A percentile compares a stretch with the other conserved stretches of the same genome.
Conservation (phyloP, 2,329 filamentous ascomycete genomes). For the Talaromyces sp. region DNA sequence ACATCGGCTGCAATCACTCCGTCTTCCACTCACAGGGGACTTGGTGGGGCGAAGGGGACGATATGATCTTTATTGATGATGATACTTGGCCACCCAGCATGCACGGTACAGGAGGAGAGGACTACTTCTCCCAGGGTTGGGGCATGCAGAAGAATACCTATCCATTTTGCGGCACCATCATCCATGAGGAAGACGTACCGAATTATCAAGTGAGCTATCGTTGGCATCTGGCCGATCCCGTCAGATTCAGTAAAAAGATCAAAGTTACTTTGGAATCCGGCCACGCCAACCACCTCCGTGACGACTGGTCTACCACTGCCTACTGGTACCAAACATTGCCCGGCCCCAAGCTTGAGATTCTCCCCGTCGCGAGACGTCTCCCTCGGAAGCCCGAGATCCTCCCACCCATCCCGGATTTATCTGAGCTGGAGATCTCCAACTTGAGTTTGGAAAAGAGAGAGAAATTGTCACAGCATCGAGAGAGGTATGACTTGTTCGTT, state of each 20-base stretch:
- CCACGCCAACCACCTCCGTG: constrained; percentile 27
- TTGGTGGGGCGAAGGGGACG: constrained; percentile 32
- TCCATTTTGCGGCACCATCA: constrained; percentile 28
- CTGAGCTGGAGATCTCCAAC: neutral
- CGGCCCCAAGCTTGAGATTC: constrained; percentile 23
- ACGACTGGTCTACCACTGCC: constrained; percentile 28
- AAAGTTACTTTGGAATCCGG: constrained; percentile 17
- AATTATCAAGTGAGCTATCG: constrained; percentile 28
- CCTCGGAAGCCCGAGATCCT: constrained; percentile 6
- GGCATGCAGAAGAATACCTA: constrained; percentile 33
- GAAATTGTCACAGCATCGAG: constrained; percentile 10
- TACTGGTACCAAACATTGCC: constrained; percentile 31
- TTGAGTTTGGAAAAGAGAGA: neutral
- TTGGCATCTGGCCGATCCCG: constrained; percentile 29
- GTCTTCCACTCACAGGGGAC: constrained; percentile 28
- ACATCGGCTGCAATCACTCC: constrained; percentile 30
- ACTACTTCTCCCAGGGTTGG: constrained; percentile 31
- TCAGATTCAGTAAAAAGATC: constrained; percentile 22
- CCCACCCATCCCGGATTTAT: neutral
- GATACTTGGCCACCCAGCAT: constrained; percentile 30
- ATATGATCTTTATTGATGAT: constrained; percentile 33
- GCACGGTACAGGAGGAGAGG: constrained; percentile 30
- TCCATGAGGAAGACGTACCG: constrained; percentile 29
- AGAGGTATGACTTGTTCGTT: constrained; percentile 18
- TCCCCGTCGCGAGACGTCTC: constrained; percentile 16